phyloP scores from a whole-genome alignment of 768 basidiomycete genomes.

The Suillus clintonianus region DNA sequence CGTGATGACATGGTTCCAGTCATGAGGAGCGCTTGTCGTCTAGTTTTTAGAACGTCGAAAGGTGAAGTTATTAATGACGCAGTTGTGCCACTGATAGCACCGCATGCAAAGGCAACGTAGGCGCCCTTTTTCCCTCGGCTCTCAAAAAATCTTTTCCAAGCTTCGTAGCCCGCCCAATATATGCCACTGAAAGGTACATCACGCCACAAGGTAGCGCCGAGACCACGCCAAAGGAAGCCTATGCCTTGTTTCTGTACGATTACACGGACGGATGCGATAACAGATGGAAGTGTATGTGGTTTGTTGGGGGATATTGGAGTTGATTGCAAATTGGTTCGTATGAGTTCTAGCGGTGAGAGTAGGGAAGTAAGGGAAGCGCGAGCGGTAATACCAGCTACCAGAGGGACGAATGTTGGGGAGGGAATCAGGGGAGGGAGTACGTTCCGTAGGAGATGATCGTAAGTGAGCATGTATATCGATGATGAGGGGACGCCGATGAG shows the following conservation, averaged over 20 bases:
- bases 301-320: slow-evolving; percentile 70
- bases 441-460: slow-evolving; percentile 79
- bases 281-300: slow-evolving; percentile 78
- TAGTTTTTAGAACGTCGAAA: slow-evolving; percentile 96
- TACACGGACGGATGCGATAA: slow-evolving; percentile 59
- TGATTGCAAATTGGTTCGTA: slow-evolving; percentile 92
- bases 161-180: slow-evolving; percentile 96
- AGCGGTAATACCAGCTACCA: slow-evolving; percentile 81
- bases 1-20: slow-evolving; percentile 42
- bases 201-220: slow-evolving; percentile 92
- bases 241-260: slow-evolving; percentile 67
- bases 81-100: slow-evolving; percentile 83
- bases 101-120: slow-evolving; percentile 82
- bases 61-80: slow-evolving; percentile 91
- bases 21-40: slow-evolving; percentile 85
- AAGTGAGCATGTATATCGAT: slow-evolving; percentile 93
- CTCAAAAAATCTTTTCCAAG: slow-evolving; percentile 66
- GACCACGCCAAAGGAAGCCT: slow-evolving; percentile 82
- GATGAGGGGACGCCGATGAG: slow-evolving; percentile 90
- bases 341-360: slow-evolving; percentile 85
- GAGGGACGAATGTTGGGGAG: slow-evolving; percentile 57
- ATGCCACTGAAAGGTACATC: slow-evolving; percentile 97
- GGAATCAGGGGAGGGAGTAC: slow-evolving; percentile 63
- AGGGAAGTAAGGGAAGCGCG: slow-evolving; percentile 78
- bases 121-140: slow-evolving; percentile 56